These are phyloP conservation scores for Geum urbanum DNA, from an alignment of 306 rosid genomes.

Conservation along the genomic window DNA sequence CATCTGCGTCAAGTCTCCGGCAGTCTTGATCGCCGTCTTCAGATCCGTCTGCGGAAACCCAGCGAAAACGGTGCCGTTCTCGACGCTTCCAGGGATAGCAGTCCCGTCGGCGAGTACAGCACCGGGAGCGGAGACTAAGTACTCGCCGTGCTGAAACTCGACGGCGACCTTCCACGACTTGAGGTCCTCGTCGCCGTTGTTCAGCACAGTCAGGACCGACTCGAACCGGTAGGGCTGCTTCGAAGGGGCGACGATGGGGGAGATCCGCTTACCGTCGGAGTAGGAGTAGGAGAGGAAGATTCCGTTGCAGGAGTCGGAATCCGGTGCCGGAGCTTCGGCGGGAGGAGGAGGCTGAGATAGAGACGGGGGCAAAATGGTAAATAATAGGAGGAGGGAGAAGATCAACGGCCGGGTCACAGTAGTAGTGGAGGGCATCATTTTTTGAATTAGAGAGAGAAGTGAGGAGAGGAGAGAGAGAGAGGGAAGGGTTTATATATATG, in stretches of 20 bases:
- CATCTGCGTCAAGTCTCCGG: slow-evolving; percentile 89
- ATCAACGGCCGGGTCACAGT: neutral
- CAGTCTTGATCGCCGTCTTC: slow-evolving; percentile 82
- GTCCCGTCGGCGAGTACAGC: slow-evolving; percentile 63
- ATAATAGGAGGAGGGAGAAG: slow-evolving; percentile 16
- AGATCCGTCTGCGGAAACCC: slow-evolving; percentile 83
- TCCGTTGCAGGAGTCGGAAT: slow-evolving; percentile 57
- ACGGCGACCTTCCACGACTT: slow-evolving; percentile 83
- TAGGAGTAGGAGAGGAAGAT: slow-evolving; percentile 56
- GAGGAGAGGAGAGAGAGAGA: slow-evolving; percentile 19
- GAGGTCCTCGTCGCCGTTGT: slow-evolving; percentile 74
- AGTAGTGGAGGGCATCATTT: slow-evolving; percentile 20
- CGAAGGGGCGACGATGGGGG: slow-evolving; percentile 41
- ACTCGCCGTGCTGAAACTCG: slow-evolving; percentile 66
- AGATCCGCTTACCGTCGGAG: slow-evolving; percentile 37
- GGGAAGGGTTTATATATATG: slow-evolving; percentile 4
- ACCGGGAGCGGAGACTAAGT: slow-evolving; percentile 62
- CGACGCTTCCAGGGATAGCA: slow-evolving; percentile 53
- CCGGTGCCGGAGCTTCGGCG: slow-evolving; percentile 29
- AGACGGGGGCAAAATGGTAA: slow-evolving; percentile 27
- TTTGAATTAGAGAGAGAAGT: too few species aligned
- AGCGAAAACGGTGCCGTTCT: slow-evolving; percentile 68
- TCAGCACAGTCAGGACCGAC: slow-evolving; percentile 61
- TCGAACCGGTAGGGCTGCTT: slow-evolving; percentile 73
- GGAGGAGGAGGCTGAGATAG: slow-evolving; percentile 15